These are phyloP conservation scores for Arabidopsis arenosa DNA, from an alignment of 345 rosid species.

Conservation along the genomic window DNA sequence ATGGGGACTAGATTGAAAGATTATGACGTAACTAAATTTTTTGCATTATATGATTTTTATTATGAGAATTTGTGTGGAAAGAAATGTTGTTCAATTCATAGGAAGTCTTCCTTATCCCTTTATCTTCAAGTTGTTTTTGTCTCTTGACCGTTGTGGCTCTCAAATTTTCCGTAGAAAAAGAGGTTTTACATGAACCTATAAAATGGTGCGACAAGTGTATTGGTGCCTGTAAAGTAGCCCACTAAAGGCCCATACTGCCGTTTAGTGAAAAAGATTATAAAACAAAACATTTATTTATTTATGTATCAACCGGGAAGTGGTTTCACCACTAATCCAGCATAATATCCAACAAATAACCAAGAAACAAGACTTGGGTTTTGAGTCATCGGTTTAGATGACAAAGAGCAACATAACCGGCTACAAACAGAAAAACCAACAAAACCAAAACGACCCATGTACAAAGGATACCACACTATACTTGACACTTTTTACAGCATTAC, in stretches of 20 bases:
- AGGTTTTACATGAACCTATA: neutral
- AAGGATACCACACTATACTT: neutral
- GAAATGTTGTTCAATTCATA: constrained; percentile 31
- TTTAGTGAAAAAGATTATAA: no score
- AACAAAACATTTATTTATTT: no score
- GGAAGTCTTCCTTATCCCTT: constrained; percentile 56
- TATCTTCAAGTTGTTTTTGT: constrained; percentile 34
- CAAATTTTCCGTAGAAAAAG: constrained; percentile 20
- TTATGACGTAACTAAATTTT: constrained; percentile 45
- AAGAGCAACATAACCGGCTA: constrained; percentile 12
- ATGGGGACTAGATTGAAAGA: constrained; percentile 53
- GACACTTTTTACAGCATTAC: neutral
- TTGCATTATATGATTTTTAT: neutral
- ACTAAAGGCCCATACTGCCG: constrained; percentile 6
- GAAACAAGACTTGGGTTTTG: neutral
- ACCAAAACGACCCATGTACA: constrained; percentile 6
- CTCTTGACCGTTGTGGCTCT: constrained; percentile 49
- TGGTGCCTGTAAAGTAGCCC: neutral
- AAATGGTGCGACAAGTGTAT: neutral
- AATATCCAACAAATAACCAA: no score
- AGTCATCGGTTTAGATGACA: constrained; percentile 12
- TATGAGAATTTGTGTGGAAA: constrained; percentile 54
- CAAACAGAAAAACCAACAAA: neutral
- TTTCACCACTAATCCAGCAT: no score
- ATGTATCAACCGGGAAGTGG: no score